phyloP scores from a whole-genome alignment of 2,329 filamentous ascomycete genomes.

The Scedosporium minutisporum region DNA sequence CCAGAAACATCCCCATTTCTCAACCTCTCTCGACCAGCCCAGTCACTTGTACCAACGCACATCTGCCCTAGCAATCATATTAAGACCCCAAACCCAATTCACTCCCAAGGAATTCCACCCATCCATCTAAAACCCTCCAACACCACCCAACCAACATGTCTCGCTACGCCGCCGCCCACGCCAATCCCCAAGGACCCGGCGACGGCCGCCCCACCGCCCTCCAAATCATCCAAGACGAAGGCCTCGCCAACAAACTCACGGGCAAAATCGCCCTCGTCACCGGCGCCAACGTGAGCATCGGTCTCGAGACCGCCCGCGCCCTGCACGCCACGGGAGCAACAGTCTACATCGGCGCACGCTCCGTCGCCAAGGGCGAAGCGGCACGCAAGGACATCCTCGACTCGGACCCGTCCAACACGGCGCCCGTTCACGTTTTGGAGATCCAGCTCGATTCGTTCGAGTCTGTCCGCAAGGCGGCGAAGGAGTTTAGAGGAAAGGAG shows the following conservation, averaged over 20 bases:
- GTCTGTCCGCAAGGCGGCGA: constrained; percentile 16
- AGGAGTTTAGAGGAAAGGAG: constrained; percentile 11
- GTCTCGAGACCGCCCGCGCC: constrained; percentile 33
- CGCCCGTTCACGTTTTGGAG: not conserved
- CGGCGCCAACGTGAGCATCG: constrained; percentile 31
- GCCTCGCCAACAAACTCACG: constrained; percentile 19
- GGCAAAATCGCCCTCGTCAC: constrained; percentile 34
- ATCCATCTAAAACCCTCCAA: no score
- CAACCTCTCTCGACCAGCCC: no score
- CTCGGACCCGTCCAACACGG: not conserved
- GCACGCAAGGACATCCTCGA: constrained; percentile 12
- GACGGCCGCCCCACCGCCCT: constrained; percentile 30
- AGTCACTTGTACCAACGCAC: no score
- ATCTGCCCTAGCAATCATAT: no score
- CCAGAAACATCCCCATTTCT: no score
- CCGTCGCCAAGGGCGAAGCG: constrained; percentile 14
- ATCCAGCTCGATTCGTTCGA: constrained; percentile 13
- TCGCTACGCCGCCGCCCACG: constrained; percentile 23
- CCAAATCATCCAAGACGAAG: constrained; percentile 27
- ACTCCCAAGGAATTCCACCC: no score
- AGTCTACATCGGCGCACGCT: constrained; percentile 16
- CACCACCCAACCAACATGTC: not conserved
- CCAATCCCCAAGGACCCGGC: constrained; percentile 20
- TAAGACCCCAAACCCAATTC: no score
- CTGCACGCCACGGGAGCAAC: constrained; percentile 25